Evolutionary conservation across 192 early-diverging fungal genomes (phyloP).

Genomic region (Haplosporangium gracile): DNA sequence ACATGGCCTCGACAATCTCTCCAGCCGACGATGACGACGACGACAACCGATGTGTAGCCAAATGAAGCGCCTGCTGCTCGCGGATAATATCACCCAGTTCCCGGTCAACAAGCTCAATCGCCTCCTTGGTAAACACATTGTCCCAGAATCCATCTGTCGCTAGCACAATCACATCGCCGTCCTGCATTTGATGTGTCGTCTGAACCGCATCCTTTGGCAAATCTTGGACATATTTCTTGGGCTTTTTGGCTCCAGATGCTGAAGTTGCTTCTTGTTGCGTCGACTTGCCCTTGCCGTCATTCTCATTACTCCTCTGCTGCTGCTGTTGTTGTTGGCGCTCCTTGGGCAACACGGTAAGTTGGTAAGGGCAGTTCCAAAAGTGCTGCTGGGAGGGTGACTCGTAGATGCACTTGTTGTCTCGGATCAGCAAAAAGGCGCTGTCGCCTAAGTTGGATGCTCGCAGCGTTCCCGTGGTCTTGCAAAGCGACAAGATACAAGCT

Average conservation of each 20-base stretch:
- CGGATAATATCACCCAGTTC: conserved; percentile 57
- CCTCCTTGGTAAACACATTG: conserved; percentile 69
- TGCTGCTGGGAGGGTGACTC: conserved; percentile 73
- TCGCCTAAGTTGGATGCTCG: conserved; percentile 68
- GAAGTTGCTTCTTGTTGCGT: not conserved
- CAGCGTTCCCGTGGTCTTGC: conserved; percentile 66
- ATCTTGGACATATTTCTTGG: conserved; percentile 60
- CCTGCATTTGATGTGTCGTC: conserved; percentile 63
- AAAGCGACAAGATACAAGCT: conserved; percentile 69
- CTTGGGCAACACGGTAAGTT: conserved; percentile 67
- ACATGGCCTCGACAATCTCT: not conserved
- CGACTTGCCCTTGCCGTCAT: not conserved
- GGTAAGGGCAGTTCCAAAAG: conserved; percentile 76
- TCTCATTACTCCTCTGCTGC: not conserved
- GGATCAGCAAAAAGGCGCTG: conserved; percentile 68
- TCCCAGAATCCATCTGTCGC: conserved; percentile 75
- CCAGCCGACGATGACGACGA: not conserved
- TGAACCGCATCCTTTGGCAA: conserved; percentile 68
- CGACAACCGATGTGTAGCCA: not conserved
- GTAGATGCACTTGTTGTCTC: conserved; percentile 65
- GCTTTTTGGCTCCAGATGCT: not conserved
- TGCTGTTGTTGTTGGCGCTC: conserved; percentile 56
- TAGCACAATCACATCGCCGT: conserved; percentile 69
- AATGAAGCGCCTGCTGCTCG: conserved; percentile 5
- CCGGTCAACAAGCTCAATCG: conserved; percentile 63